Evolutionary conservation across 225 moss, liverwort and hornwort species (phyloP), one percentile per base, ranked within the genome.

Genomic region (Sphagnum tenellum): DNA sequence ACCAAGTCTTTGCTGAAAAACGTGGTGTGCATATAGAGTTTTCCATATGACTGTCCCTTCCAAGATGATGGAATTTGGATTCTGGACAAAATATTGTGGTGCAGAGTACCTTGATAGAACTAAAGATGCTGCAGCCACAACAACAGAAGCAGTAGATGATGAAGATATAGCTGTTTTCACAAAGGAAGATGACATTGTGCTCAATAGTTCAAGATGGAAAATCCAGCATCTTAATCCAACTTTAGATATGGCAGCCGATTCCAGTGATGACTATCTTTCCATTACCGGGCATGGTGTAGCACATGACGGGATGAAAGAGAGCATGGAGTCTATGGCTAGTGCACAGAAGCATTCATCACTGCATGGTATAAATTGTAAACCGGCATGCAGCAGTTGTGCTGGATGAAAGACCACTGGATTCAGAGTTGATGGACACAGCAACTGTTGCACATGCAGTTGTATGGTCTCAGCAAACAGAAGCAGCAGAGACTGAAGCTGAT

Each of bases 31-130:
- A 98, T 69, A 29, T 29, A 82, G 92, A 14, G 92, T 92, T 8
- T 98, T 98, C 70, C 80, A 92, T n/a, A 65, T 79, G 75, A 92
- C 83, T 51, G 96, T 98, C 29, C 96, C 96, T 47, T 77, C 79
- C 47, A 90, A 87, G 79, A 92, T 98, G 92, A 78, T 75, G 46
- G 96, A 90, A 64, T 77, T 80, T 57, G 89, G 81, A 46, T 98
- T 98, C 63, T 98, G 96, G 92, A 98, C 92, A 55, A 98, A 98
- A 77, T 98, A 98, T 66, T 98, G 96, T 64, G 77, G 96, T 67
- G 96, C 96, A 12, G 96, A 98, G 67, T 98, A 98, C 75, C 80
- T 98, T 51, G 92, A 86, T 49, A 77, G 96, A 76, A 98, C 96
- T 3, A 98, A 90, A 63, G 92, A 92, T 65, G 77, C 85, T 56